Percentiles rank a stretch among this genome's conserved stretches.
Conservation (phyloP, 2,329 filamentous ascomycete species). For the Beauveria sp. region DNA sequence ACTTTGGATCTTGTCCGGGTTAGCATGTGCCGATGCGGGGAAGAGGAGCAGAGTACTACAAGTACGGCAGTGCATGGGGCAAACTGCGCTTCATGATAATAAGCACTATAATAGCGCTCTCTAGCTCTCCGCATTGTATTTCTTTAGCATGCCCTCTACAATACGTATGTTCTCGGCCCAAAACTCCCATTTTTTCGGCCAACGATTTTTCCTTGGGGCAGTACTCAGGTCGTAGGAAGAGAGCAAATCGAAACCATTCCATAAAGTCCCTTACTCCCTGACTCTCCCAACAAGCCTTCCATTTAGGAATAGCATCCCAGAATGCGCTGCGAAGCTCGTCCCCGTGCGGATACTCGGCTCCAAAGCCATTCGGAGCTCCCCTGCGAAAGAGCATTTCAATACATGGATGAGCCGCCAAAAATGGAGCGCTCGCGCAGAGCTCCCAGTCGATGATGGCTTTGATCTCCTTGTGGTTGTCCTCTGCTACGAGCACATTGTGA, state of each 20-base stretch:
- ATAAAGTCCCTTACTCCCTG: conserved; percentile 10
- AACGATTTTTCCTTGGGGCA: conserved; percentile 1
- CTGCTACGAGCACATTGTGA: conserved; percentile 14
- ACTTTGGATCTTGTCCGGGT: too few relatives aligned
- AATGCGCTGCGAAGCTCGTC: conserved; percentile 13
- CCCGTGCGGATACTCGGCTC: conserved; percentile 6
- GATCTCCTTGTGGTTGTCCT: conserved; percentile 11
- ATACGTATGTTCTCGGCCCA: conserved; percentile 12
- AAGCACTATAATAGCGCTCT: too few relatives aligned
- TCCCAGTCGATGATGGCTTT: conserved; percentile 15
- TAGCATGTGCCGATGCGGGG: too few relatives aligned
- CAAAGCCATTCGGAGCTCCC: conserved; percentile 10
- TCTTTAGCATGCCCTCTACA: conserved; percentile 11
- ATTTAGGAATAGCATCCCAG: conserved; percentile 14
- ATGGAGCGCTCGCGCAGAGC: conserved; percentile 14
- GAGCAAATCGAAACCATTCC: conserved; percentile 14
- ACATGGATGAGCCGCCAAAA: conserved; percentile 5
- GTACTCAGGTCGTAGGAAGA: conserved; percentile 13
- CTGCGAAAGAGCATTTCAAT: conserved; percentile 14
- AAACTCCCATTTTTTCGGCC: conserved; percentile 5
- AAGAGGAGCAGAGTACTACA: too few relatives aligned
- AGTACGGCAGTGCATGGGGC: too few relatives aligned
- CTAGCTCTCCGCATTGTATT: background rate
- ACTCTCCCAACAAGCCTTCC: conserved; percentile 12
- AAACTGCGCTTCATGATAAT: too few relatives aligned